phyloP scores from a whole-genome alignment of 768 basidiomycete species.

The Pleurotus tuber-regium region DNA sequence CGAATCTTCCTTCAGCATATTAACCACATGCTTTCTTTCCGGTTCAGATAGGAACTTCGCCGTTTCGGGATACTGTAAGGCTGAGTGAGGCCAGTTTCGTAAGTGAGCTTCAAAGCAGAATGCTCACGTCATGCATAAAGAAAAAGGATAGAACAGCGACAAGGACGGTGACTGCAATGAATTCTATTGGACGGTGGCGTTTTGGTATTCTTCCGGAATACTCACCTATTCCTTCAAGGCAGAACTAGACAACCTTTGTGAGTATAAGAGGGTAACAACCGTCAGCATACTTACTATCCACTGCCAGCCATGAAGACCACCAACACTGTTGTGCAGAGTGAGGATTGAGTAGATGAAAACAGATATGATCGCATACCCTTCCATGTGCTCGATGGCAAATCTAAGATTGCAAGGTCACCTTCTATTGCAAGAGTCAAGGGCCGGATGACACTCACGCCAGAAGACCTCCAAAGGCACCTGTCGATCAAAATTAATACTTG shows the following conservation, averaged over 20 bases:
- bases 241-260: slow-evolving; percentile 22
- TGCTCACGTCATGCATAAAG: slow-evolving; percentile 35
- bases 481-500: background rate
- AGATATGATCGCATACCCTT: slow-evolving; percentile 24
- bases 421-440: background rate
- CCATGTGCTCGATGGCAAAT: slow-evolving; percentile 28
- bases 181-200: background rate
- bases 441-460: slow-evolving; percentile 29
- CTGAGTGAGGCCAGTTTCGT: background rate
- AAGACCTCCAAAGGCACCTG: slow-evolving; percentile 44
- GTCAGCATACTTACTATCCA: slow-evolving; percentile 32
- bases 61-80: slow-evolving; percentile 36
- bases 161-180: slow-evolving; percentile 28
- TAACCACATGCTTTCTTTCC: slow-evolving; percentile 30
- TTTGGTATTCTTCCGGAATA: background rate
- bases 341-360: too few relatives aligned
- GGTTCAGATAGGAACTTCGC: slow-evolving; percentile 37
- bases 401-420: background rate
- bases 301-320: slow-evolving; percentile 32
- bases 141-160: slow-evolving; percentile 34
- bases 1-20: slow-evolving; percentile 24
- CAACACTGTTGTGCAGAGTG: slow-evolving; percentile 12
- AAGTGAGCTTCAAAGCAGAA: background rate
- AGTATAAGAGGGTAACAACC: background rate
- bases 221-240: slow-evolving; percentile 34